These are phyloP conservation scores for Lecanicillium sp. DNA, from an alignment of 2,329 filamentous ascomycete species.

Conservation along the genomic window DNA sequence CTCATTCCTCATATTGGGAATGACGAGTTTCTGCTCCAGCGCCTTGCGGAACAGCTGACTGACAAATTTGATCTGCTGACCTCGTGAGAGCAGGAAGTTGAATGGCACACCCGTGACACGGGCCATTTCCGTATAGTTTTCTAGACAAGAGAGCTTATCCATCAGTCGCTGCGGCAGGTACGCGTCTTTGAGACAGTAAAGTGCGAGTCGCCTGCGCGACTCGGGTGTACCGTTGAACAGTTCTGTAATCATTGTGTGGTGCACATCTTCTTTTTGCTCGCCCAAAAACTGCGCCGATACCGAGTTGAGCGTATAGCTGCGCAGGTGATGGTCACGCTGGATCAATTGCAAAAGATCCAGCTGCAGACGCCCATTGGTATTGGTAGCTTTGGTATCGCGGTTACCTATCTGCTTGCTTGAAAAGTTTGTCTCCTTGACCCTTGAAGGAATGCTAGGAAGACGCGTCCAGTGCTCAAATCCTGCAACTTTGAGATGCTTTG, in stretches of 20 bases:
- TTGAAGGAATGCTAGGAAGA: conserved; percentile 62
- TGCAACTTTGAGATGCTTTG: conserved; percentile 70
- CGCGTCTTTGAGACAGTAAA: conserved; percentile 97
- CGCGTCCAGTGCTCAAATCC: conserved; percentile 86
- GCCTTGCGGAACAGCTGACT: conserved; percentile 96
- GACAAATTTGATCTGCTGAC: conserved; percentile 96
- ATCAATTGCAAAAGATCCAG: conserved; percentile 91
- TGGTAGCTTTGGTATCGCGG: conserved; percentile 87
- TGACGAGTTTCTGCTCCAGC: conserved; percentile 84
- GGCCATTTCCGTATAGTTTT: conserved; percentile 99
- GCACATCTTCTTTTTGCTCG: conserved; percentile 97
- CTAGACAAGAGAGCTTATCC: conserved; percentile 96
- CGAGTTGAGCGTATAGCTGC: conserved; percentile 96
- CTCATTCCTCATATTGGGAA: conserved; percentile 74
- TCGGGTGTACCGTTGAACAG: conserved; percentile 94
- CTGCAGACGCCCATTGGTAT: conserved; percentile 88
- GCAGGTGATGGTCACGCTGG: conserved; percentile 86
- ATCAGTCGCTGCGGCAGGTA: conserved; percentile 90
- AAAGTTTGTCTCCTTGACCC: conserved; percentile 73
- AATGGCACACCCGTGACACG: conserved; percentile 98
- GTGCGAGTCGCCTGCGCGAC: conserved; percentile 78
- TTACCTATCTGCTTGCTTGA: conserved; percentile 98
- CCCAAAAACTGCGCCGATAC: conserved; percentile 91
- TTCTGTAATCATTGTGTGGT: conserved; percentile 98
- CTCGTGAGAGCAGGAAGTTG: conserved; percentile 83